These are phyloP conservation scores for Pueraria montana DNA, from an alignment of 306 rosid genomes.

Conservation along the genomic window DNA sequence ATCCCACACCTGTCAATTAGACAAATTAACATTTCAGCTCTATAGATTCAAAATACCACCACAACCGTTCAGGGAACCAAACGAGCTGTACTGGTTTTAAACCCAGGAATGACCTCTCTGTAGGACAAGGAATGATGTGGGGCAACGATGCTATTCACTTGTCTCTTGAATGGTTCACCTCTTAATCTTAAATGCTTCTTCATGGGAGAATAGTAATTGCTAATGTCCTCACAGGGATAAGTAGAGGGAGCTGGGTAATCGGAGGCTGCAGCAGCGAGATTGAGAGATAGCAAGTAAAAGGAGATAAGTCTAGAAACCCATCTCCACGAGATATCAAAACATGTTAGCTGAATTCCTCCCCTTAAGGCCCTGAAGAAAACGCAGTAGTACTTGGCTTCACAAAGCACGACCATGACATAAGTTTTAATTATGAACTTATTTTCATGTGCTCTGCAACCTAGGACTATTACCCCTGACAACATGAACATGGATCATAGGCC, in stretches of 20 bases:
- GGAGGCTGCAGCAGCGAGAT: constrained; percentile 57
- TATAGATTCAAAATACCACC: too few species aligned
- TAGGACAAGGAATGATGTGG: constrained; percentile 72
- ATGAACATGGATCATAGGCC: not conserved
- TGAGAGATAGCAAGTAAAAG: constrained; percentile 66
- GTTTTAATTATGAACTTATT: too few species aligned
- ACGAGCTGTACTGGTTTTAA: too few species aligned
- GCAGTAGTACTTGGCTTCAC: constrained; percentile 23
- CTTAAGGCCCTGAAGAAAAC: constrained; percentile 43
- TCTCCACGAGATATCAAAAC: constrained; percentile 54
- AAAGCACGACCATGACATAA: not conserved
- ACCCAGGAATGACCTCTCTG: constrained; percentile 65
- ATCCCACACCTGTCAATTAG: constrained; percentile 69
- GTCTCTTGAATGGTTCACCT: constrained; percentile 64
- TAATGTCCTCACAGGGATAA: constrained; percentile 68
- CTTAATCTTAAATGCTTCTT: constrained; percentile 49
- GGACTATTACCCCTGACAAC: too few species aligned
- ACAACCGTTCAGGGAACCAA: too few species aligned
- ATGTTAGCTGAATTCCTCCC: constrained; percentile 40
- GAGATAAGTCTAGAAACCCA: constrained; percentile 62
- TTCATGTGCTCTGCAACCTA: too few species aligned
- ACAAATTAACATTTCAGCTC: not conserved
- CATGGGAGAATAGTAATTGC: constrained; percentile 57
- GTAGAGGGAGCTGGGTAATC: constrained; percentile 53
- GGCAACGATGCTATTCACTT: constrained; percentile 61